These are phyloP conservation scores for Debaryomyces maramus DNA, from an alignment of 805 yeast genomes.

Conservation along the genomic window DNA sequence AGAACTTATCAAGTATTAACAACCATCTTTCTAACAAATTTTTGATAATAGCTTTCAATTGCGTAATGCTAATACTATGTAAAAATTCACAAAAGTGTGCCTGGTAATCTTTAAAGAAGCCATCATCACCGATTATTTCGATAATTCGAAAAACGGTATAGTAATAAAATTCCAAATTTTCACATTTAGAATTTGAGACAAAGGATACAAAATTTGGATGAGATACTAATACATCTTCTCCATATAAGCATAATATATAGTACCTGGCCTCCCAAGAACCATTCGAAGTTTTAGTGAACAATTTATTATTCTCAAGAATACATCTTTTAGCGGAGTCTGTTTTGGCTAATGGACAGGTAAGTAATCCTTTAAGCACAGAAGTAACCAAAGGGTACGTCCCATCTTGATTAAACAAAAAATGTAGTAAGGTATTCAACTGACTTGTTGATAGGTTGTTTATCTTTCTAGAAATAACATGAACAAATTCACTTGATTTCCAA, in stretches of 20 bases:
- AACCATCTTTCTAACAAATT: constrained; percentile 53
- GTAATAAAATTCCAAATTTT: constrained; percentile 21
- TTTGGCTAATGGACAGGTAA: constrained; percentile 25
- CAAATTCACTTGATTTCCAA: constrained; percentile 31
- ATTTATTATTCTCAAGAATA: constrained; percentile 9
- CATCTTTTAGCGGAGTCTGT: constrained; percentile 12
- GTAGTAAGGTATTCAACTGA: constrained; percentile 29
- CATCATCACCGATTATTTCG: constrained; percentile 38
- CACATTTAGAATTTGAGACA: not conserved
- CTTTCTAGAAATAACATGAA: constrained; percentile 39
- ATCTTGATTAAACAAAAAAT: constrained; percentile 2
- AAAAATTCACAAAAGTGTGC: constrained; percentile 15
- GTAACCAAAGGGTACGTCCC: constrained; percentile 7
- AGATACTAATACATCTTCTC: constrained; percentile 12
- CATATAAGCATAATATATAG: constrained; percentile 49
- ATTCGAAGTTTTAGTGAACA: constrained; percentile 17
- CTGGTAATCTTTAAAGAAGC: constrained; percentile 6
- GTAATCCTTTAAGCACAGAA: constrained; percentile 42
- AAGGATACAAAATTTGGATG: not conserved
- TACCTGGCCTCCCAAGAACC: constrained; percentile 48
- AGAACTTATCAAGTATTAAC: constrained; percentile 41
- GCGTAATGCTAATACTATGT: not conserved
- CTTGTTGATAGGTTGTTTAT: constrained; percentile 46
- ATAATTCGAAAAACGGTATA: constrained; percentile 49
- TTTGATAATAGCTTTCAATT: constrained; percentile 10